Percentiles rank a stretch among this genome's conserved stretches.
Evolutionary conservation across 345 rosid species (phyloP).

Genomic region (Clausena lansium): DNA sequence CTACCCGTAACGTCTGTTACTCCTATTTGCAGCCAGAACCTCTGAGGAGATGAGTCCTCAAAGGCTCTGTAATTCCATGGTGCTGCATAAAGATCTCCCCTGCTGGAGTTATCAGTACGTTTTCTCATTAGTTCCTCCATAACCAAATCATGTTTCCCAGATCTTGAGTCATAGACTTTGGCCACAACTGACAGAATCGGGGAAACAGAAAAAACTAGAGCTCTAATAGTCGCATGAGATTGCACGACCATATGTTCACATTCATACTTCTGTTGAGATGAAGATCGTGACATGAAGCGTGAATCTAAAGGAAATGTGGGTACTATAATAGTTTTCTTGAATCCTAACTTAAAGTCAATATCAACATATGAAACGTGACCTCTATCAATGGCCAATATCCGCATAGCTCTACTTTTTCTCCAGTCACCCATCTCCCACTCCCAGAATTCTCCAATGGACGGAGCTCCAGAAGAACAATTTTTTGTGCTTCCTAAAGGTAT

Average conservation of each 20-base stretch:
- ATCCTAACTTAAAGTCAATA: slow-evolving; percentile 58
- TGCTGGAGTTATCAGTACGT: slow-evolving; percentile 38
- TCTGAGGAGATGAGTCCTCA: slow-evolving; percentile 79
- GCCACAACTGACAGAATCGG: slow-evolving; percentile 64
- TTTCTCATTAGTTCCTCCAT: slow-evolving; percentile 76
- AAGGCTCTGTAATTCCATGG: slow-evolving; percentile 90
- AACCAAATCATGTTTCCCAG: slow-evolving; percentile 54
- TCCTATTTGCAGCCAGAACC: slow-evolving; percentile 89
- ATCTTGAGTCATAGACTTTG: slow-evolving; percentile 66
- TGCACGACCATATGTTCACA: slow-evolving; percentile 69
- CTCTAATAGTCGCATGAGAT: slow-evolving; percentile 79
- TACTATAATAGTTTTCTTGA: slow-evolving; percentile 57
- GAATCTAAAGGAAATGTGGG: slow-evolving; percentile 95
- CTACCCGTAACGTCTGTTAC: slow-evolving; percentile 55
- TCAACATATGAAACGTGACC: slow-evolving; percentile 86
- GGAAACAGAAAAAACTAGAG: slow-evolving; percentile 76
- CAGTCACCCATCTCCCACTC: slow-evolving; percentile 99
- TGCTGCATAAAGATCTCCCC: slow-evolving; percentile 70
- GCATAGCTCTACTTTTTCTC: slow-evolving; percentile 80
- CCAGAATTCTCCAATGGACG: slow-evolving; percentile 68
- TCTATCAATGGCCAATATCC: slow-evolving; percentile 80
- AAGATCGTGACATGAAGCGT: slow-evolving; percentile 79
- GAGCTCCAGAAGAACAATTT: slow-evolving; percentile 67
- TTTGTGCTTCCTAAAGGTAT: slow-evolving; percentile 28
- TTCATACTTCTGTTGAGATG: slow-evolving; percentile 48